Conservation (phyloP, 345 rosid species). For the Erucastrum elatum region DNA sequence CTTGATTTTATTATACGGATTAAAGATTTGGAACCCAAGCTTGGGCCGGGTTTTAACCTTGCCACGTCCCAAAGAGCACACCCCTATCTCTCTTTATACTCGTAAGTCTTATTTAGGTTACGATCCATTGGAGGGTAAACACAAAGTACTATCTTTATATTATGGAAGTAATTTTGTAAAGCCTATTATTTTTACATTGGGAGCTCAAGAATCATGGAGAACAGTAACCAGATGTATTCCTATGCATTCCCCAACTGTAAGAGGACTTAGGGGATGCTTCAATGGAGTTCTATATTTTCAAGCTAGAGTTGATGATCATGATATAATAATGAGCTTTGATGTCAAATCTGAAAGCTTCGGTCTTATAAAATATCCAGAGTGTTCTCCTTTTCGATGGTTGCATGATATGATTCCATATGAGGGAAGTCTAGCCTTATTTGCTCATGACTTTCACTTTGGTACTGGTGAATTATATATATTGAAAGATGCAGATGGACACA, state of each 20-base stretch:
- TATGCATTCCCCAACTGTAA: background rate
- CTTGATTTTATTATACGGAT: background rate
- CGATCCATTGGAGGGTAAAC: conserved; percentile 7
- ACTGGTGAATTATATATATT: background rate
- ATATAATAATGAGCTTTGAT: too few relatives aligned
- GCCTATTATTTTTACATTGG: background rate
- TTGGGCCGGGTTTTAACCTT: background rate
- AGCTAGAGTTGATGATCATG: background rate
- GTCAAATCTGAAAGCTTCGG: too few relatives aligned
- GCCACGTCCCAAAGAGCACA: background rate
- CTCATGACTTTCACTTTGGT: background rate
- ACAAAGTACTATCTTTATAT: background rate
- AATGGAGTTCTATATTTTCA: background rate
- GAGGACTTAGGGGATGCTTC: background rate
- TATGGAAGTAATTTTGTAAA: background rate
- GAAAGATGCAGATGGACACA: background rate
- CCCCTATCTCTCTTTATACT: background rate
- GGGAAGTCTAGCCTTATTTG: background rate
- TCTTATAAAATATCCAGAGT: background rate
- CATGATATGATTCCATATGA: background rate
- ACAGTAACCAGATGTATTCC: background rate
- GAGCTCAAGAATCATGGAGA: conserved; percentile 3
- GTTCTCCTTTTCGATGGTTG: rapidly evolving
- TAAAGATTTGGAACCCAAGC: background rate
- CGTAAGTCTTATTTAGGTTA: background rate